Conservation (phyloP, 1,139 yeast species). For the Meyerozyma guilliermondii region DNA sequence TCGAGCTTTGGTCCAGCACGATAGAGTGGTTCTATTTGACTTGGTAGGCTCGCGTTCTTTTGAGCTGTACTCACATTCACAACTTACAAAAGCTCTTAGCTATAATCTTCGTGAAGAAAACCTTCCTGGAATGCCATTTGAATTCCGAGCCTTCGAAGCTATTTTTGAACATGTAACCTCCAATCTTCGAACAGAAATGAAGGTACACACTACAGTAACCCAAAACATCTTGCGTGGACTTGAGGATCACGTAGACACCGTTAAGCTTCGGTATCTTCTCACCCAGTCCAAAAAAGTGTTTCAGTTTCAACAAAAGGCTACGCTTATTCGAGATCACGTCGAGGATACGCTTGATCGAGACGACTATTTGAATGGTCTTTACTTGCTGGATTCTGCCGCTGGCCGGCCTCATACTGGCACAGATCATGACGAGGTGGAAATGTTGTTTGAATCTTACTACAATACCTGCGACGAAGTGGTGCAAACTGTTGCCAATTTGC, state of each 20-base stretch:
- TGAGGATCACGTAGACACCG: slow-evolving; percentile 37
- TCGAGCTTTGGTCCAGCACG: slow-evolving; percentile 37
- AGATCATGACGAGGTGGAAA: slow-evolving; percentile 40
- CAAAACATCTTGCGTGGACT: slow-evolving; percentile 31
- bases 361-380: slow-evolving; percentile 37
- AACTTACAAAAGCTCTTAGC: slow-evolving; percentile 29
- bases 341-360: slow-evolving; percentile 38
- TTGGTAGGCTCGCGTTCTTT: slow-evolving; percentile 22
- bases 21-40: slow-evolving; percentile 33
- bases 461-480: slow-evolving; percentile 43
- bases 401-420: slow-evolving; percentile 23
- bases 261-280: slow-evolving; percentile 34
- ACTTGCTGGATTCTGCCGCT: slow-evolving; percentile 26
- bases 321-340: slow-evolving; percentile 34
- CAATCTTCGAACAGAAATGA: slow-evolving; percentile 38
- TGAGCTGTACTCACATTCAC: slow-evolving; percentile 33
- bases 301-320: slow-evolving; percentile 40
- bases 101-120: slow-evolving; percentile 21
- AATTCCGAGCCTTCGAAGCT: slow-evolving; percentile 41
- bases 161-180: slow-evolving; percentile 35
- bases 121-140: slow-evolving; percentile 33
- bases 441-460: slow-evolving; percentile 40
- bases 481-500: slow-evolving; percentile 38
- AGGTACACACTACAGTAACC: slow-evolving; percentile 38
- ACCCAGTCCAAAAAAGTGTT: slow-evolving; percentile 41